A percentile compares a stretch with the other conserved stretches of the same genome.
phyloP scores from a whole-genome alignment of 257 asterid genomes.

The Gentiana straminea region DNA sequence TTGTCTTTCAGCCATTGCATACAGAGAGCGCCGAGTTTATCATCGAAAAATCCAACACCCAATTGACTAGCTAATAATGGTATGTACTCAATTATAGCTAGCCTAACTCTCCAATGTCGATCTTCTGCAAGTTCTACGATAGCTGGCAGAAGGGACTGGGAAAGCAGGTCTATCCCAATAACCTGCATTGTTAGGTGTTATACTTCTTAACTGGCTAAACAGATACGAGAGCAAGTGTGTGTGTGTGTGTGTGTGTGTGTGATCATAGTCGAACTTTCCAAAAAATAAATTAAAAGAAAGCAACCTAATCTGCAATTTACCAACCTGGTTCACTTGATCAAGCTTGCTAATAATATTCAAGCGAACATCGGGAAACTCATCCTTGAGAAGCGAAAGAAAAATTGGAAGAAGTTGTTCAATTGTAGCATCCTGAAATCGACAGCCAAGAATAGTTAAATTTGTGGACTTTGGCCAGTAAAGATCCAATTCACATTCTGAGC shows the following conservation, averaged over 20 bases:
- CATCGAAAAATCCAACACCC: slow-evolving; percentile 74
- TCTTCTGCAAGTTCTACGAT: slow-evolving; percentile 87
- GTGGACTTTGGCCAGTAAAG: neutral
- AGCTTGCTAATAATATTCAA: slow-evolving; percentile 83
- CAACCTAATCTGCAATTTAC: neutral
- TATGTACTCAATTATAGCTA: slow-evolving; percentile 74
- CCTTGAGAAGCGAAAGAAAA: slow-evolving; percentile 80
- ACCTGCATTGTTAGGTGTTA: slow-evolving; percentile 32
- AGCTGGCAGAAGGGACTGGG: slow-evolving; percentile 75
- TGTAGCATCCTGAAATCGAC: slow-evolving; percentile 62
- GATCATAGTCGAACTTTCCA: neutral
- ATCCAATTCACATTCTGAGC: neutral
- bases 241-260: neutral
- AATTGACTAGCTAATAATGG: slow-evolving; percentile 76
- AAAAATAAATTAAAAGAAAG: neutral
- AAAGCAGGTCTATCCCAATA: slow-evolving; percentile 65
- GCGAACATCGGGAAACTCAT: slow-evolving; percentile 85
- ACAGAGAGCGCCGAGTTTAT: slow-evolving; percentile 81
- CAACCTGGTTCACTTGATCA: slow-evolving; percentile 86
- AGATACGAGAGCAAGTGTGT: neutral
- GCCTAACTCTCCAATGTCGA: slow-evolving; percentile 85
- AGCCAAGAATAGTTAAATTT: slow-evolving; percentile 4
- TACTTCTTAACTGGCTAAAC: neutral
- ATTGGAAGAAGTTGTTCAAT: slow-evolving; percentile 88
- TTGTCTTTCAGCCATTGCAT: slow-evolving; percentile 89